These are phyloP conservation scores for Allodekkera sacchari DNA, from an alignment of 805 yeast species.

Conservation along the genomic window DNA sequence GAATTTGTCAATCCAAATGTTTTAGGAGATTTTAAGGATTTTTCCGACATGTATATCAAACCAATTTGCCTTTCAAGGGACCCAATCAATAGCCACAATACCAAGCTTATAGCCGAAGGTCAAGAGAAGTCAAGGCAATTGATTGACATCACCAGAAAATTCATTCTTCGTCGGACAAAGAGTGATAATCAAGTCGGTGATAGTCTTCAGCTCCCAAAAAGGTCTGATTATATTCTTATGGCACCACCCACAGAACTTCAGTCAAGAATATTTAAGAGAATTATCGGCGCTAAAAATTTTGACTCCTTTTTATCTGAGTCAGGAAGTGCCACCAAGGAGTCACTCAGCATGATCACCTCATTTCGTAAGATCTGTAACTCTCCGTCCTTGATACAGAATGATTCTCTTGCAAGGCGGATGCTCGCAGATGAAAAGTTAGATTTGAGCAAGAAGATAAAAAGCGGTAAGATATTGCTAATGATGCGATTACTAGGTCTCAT, in stretches of 20 bases:
- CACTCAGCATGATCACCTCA: slow-evolving; percentile 62
- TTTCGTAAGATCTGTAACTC: slow-evolving; percentile 81
- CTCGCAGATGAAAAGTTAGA: slow-evolving; percentile 20
- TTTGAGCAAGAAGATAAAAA: slow-evolving; percentile 23
- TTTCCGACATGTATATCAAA: slow-evolving; percentile 52
- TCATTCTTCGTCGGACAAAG: slow-evolving; percentile 68
- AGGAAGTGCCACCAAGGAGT: slow-evolving; percentile 16
- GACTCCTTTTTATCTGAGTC: slow-evolving; percentile 22
- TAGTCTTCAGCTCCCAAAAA: slow-evolving; percentile 57
- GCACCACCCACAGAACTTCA: slow-evolving; percentile 69
- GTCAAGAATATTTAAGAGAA: slow-evolving; percentile 41
- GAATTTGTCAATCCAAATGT: slow-evolving; percentile 82
- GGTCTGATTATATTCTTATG: slow-evolving; percentile 69
- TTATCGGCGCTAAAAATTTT: slow-evolving; percentile 32
- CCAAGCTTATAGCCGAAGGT: slow-evolving; percentile 45
- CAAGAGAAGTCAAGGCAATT: slow-evolving; percentile 55
- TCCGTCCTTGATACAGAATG: slow-evolving; percentile 52
- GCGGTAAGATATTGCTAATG: slow-evolving; percentile 64
- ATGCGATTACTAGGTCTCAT: slow-evolving; percentile 48
- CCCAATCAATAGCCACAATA: slow-evolving; percentile 45
- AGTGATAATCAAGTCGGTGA: too few relatives aligned
- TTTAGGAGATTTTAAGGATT: slow-evolving; percentile 49
- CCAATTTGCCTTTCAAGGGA: slow-evolving; percentile 75
- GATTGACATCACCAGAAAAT: slow-evolving; percentile 51
- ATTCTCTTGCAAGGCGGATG: slow-evolving; percentile 24